Evolutionary conservation across 495 filamentous ascomycete species (phyloP), one percentile per base, ranked within the genome.

Genomic region (Bacidia gigantensis): DNA sequence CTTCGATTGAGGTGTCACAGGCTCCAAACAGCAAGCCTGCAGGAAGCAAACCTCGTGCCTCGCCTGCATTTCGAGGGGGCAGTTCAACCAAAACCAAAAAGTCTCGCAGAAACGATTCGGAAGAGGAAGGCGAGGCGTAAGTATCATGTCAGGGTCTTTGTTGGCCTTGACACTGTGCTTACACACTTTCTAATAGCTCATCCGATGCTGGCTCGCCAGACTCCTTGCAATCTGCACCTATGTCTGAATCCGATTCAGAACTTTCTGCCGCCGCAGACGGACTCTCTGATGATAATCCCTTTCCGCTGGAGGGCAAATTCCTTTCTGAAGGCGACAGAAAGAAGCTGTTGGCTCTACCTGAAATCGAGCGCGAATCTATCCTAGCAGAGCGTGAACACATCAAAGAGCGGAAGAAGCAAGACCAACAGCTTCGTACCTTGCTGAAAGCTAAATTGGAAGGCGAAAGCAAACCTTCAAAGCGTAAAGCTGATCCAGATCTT

Each of bases 291-390:
- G 81, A 77, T 21, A 72, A 75, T 2, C 79, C 86, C 26, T 97
- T 88, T 60, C 88, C 92, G 0, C 73, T 95, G 55, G 93, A 97
- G 41, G 88, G 88, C 46, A 81, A 89, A 25, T 97, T 88, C 69
- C 76, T 78, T 54, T 84, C 82, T 48, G 73, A 78, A 14, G 74
- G 80, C 29, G 92, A 99, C 62, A 93, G 86, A 64, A 74, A 74
- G 18, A 74, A 83, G 24, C 90, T 99, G 50, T 81, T 89, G 74
- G 79, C 77, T 25, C 82, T 96, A 78, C 81, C 89, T 2, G 88
- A 96, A 62, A 80, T 96, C 23, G 79, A 89, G 60, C 85, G 92
- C 43, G 92, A 99, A 65, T 77, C 86, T 61, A 76, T 95, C 46
- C 77, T 99, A 7, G 89, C 89, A 21, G 86, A 90, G 54, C 87